phyloP scores from a whole-genome alignment of 148 eudicot species.

The Simmondsia chinensis region DNA sequence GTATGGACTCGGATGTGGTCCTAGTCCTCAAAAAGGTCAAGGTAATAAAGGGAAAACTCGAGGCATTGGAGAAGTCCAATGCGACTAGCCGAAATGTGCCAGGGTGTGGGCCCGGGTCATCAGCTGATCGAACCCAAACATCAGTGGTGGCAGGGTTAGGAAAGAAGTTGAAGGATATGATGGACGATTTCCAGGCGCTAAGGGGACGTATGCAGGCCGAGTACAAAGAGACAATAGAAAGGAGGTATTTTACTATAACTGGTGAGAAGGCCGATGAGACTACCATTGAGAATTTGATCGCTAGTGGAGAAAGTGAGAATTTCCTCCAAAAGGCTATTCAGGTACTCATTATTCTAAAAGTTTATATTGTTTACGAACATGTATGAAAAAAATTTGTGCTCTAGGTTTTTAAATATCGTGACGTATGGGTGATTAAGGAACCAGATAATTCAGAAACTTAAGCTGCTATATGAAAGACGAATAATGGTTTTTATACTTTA shows the following conservation, averaged over 20 bases:
- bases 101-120: slow-evolving; percentile 38
- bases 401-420: no score
- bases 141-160: slow-evolving; percentile 44
- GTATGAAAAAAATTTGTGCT: no score
- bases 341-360: no score
- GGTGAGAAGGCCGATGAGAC: slow-evolving; percentile 57
- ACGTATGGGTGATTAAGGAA: no score
- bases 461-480: no score
- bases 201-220: slow-evolving; percentile 36
- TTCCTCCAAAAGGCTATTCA: slow-evolving; percentile 63
- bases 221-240: slow-evolving; percentile 45
- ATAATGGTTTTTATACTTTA: no score
- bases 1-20: slow-evolving; percentile 34
- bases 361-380: no score
- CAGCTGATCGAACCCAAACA: slow-evolving; percentile 40
- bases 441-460: no score
- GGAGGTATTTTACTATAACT: slow-evolving; percentile 41
- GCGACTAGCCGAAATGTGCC: slow-evolving; percentile 29
- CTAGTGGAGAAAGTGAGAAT: slow-evolving; percentile 47
- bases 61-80: slow-evolving; percentile 44
- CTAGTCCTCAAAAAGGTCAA: slow-evolving; percentile 37
- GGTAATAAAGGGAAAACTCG: slow-evolving; percentile 38
- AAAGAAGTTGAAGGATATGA: slow-evolving; percentile 43
- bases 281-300: slow-evolving; percentile 52
- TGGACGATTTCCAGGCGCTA: slow-evolving; percentile 51